These are phyloP conservation scores for Camelina laxa DNA, from an alignment of 345 rosid genomes.

Conservation along the genomic window DNA sequence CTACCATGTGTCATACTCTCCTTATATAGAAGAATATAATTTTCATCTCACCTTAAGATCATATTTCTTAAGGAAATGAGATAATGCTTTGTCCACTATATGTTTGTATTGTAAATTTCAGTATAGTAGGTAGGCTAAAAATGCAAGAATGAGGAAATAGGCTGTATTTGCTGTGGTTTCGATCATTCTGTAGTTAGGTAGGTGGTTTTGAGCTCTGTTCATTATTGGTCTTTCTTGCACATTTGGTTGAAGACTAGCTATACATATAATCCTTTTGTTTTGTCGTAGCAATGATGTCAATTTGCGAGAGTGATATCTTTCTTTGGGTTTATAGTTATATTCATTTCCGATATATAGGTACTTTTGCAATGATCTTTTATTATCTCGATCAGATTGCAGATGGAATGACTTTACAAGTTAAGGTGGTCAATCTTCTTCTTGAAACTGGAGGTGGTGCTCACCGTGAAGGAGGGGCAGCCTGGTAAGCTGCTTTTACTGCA, in stretches of 20 bases:
- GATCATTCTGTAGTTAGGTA: conserved; percentile 10
- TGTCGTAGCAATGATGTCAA: conserved; percentile 20
- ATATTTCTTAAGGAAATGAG: neutral
- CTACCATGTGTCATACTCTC: neutral
- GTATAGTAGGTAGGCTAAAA: neutral
- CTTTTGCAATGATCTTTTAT: neutral
- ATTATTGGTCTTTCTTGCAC: conserved; percentile 9
- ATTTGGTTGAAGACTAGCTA: conserved; percentile 17
- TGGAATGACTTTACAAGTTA: conserved; percentile 94
- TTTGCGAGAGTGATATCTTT: neutral
- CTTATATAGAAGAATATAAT: neutral
- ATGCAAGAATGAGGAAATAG: neutral
- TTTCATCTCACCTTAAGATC: neutral
- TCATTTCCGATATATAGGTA: conserved; percentile 7
- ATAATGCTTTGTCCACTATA: conserved; percentile 4
- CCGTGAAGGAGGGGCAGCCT: conserved; percentile 80
- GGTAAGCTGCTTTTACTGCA: conserved; percentile 57
- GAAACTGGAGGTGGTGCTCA: conserved; percentile 83
- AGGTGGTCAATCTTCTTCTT: conserved; percentile 89
- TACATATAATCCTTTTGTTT: neutral
- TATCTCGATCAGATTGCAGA: conserved; percentile 82
- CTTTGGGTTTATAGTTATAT: neutral
- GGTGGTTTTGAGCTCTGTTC: conserved; percentile 15
- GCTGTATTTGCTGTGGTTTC: neutral
- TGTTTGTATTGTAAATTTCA: neutral